phyloP scores from a whole-genome alignment of 2,329 filamentous ascomycete species.

The Hymenoscyphus occultus region DNA sequence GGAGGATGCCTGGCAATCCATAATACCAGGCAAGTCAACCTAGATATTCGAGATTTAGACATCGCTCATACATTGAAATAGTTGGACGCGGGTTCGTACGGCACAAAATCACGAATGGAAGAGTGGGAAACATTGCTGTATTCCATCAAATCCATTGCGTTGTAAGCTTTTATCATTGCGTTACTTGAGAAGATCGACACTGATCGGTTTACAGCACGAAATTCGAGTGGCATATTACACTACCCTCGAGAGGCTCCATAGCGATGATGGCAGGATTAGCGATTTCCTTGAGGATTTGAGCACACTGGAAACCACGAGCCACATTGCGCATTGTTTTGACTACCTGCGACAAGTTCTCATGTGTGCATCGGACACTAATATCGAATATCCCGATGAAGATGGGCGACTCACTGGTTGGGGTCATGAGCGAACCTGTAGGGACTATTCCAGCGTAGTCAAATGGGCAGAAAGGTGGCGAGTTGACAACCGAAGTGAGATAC shows the following conservation, averaged over 20 bases:
- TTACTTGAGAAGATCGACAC: background rate
- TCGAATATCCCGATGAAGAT: conserved; percentile 1
- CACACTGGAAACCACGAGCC: conserved; percentile 2
- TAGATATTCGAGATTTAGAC: background rate
- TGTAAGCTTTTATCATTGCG: background rate
- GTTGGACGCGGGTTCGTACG: conserved; percentile 6
- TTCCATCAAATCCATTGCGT: conserved; percentile 9
- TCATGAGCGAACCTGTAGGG: background rate
- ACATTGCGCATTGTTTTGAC: conserved; percentile 8
- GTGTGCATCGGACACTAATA: conserved; percentile 8
- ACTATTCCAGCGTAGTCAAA: conserved; percentile 4
- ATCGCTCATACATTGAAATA: background rate
- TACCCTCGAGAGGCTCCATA: background rate
- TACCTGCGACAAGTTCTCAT: conserved; percentile 6
- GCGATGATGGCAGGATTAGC: background rate
- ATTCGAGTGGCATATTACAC: conserved; percentile 8
- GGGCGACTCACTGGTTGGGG: conserved; percentile 8
- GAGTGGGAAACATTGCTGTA: conserved; percentile 5
- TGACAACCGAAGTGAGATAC: conserved; percentile 6
- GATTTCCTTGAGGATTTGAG: background rate
- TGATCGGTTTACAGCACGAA: conserved; percentile 1
- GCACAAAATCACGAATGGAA: background rate
- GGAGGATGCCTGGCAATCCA: conserved; percentile 3
- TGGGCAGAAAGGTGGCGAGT: conserved; percentile 7
- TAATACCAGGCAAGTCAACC: conserved; percentile 1